Conservation (phyloP, 2,329 filamentous ascomycete genomes). For the Neofusicoccum umdonicola region DNA sequence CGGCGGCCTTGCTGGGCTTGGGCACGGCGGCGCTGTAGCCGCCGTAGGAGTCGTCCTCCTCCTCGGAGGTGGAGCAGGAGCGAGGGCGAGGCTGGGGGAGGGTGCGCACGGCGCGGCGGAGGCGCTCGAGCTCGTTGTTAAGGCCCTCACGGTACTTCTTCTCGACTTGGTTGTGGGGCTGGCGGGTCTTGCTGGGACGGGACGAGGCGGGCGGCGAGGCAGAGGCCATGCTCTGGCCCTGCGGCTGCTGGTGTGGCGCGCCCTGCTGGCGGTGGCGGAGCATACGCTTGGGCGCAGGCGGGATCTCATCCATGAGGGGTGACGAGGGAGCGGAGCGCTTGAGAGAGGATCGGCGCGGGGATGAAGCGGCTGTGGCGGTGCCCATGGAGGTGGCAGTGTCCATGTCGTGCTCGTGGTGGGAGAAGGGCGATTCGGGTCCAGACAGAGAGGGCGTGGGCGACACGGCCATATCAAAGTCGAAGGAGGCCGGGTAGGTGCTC, state of each 20-base stretch:
- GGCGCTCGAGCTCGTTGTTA: slow-evolving; percentile 32
- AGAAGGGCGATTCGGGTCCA: slow-evolving; percentile 30
- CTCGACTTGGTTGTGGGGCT: slow-evolving; percentile 38
- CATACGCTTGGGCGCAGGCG: slow-evolving; percentile 18
- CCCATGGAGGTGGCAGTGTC: not conserved
- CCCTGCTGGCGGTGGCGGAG: slow-evolving; percentile 6
- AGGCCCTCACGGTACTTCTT: slow-evolving; percentile 33
- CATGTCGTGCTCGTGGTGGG: slow-evolving; percentile 22
- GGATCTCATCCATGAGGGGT: slow-evolving; percentile 24
- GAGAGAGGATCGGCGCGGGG: slow-evolving; percentile 20
- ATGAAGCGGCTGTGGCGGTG: slow-evolving; percentile 10
- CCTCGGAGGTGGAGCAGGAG: slow-evolving; percentile 20
- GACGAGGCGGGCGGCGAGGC: slow-evolving; percentile 4
- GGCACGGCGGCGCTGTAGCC: slow-evolving; percentile 14
- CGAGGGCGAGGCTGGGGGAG: slow-evolving; percentile 31
- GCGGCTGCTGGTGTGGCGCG: not conserved
- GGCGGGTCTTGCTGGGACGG: slow-evolving; percentile 21
- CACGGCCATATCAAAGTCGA: slow-evolving; percentile 20
- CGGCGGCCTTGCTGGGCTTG: slow-evolving; percentile 24
- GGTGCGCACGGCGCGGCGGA: slow-evolving; percentile 29
- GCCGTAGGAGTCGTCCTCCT: slow-evolving; percentile 9
- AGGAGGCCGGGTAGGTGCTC: not conserved
- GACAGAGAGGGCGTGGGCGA: slow-evolving; percentile 35
- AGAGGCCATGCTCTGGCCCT: slow-evolving; percentile 8
- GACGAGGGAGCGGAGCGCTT: slow-evolving; percentile 32